Evolutionary conservation across 1,284 basidiomycete genomes (phyloP).

Genomic region (Farysia itapuensis): DNA sequence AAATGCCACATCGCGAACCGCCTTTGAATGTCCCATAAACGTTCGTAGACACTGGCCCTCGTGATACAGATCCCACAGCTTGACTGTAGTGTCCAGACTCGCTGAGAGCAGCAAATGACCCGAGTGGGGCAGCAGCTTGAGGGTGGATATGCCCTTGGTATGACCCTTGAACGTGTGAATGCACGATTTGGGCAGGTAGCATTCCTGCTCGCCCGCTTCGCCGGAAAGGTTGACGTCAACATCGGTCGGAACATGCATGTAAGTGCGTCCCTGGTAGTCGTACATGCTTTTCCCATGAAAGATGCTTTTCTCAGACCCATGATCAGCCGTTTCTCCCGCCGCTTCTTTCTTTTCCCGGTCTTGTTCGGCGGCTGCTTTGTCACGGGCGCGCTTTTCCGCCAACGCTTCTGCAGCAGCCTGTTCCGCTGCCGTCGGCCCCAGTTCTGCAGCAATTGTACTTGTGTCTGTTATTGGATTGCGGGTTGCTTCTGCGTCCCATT

Average conservation of each 20-base stretch:
- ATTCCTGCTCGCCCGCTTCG: conserved; percentile 82
- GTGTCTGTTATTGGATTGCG: too few species aligned
- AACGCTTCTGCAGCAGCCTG: conserved; percentile 68
- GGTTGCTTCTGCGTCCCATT: conserved; percentile 76
- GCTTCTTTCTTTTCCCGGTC: conserved; percentile 68
- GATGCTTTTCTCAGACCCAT: conserved; percentile 84
- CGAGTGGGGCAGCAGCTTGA: conserved; percentile 86
- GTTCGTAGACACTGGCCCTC: conserved; percentile 94
- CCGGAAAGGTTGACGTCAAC: conserved; percentile 70
- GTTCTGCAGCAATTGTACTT: conserved; percentile 56
- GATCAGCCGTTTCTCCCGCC: conserved; percentile 17
- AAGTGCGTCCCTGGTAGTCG: conserved; percentile 97
- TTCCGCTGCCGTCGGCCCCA: conserved; percentile 65
- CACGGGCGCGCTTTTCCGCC: conserved; percentile 67
- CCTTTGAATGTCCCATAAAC: conserved; percentile 94
- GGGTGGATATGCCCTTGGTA: conserved; percentile 90
- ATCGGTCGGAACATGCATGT: conserved; percentile 83
- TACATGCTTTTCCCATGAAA: conserved; percentile 96
- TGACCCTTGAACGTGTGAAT: conserved; percentile 98
- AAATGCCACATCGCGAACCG: conserved; percentile 93
- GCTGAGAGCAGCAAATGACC: conserved; percentile 90
- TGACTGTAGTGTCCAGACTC: conserved; percentile 98
- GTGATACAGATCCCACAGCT: conserved; percentile 98
- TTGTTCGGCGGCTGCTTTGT: conserved; percentile 62
- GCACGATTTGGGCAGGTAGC: conserved; percentile 90